These are phyloP conservation scores for Russula olivacea DNA, from an alignment of 768 basidiomycete genomes.

Conservation along the genomic window DNA sequence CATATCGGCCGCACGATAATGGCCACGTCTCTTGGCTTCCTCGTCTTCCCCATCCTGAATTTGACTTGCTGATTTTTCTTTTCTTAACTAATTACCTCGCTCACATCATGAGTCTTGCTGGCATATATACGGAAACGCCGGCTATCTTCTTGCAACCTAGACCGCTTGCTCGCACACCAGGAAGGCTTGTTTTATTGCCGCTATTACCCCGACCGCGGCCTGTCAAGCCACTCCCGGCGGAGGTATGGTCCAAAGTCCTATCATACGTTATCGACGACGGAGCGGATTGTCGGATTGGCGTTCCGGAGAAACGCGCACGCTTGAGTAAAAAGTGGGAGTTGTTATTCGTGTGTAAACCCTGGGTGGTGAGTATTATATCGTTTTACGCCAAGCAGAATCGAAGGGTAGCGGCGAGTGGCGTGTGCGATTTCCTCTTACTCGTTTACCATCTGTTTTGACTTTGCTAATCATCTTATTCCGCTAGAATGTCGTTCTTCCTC, in stretches of 20 bases:
- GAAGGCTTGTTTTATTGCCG: constrained; percentile 59
- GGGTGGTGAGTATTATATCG: constrained; percentile 20
- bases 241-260: constrained; percentile 67
- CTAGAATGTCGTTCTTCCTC: constrained; percentile 60
- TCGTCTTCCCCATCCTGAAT: background rate
- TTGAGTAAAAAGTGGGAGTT: constrained; percentile 26
- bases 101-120: constrained; percentile 13
- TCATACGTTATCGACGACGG: constrained; percentile 31
- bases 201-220: constrained; percentile 53
- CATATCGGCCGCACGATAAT: too few species aligned
- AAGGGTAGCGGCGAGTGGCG: background rate
- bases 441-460: constrained; percentile 2
- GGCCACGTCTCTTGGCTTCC: background rate
- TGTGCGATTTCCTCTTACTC: background rate
- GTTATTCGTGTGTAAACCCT: constrained; percentile 23
- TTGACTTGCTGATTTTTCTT: background rate
- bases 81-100: too few species aligned
- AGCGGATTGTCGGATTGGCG: constrained; percentile 6
- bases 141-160: constrained; percentile 55
- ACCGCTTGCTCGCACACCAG: constrained; percentile 54
- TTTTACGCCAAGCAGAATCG: background rate
- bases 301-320: constrained; percentile 10
- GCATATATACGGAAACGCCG: constrained; percentile 9
- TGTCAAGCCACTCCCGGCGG: constrained; percentile 53
- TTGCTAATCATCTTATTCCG: background rate